Base-by-base conservation (phyloP, 2,329 filamentous ascomycete species). In the Thelonectria discophora region DNA sequence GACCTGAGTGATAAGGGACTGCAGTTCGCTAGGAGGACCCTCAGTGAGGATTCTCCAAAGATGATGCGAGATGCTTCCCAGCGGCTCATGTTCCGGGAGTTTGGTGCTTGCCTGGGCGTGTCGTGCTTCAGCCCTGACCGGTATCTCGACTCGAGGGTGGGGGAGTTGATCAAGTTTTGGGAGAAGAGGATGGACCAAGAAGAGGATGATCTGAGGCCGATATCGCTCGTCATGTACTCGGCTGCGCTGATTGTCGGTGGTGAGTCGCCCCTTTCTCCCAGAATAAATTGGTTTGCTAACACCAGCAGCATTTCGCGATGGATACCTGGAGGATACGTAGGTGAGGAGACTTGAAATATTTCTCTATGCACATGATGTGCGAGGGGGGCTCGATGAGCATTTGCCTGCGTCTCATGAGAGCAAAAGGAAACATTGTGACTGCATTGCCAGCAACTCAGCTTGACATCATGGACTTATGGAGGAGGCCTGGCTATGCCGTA, bases 151-250 rank as follows among this genome's bases (percentile, higher is more conserved):
- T 53, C 34, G 3, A 66, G 65, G n/a, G 66, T 75, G 5, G 68
- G 71, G 11, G 65, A 51, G 1, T 55, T 80, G 17, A 42, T 79
- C 10, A 58, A 69, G 11, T 76, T 77, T 34, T 79, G 77, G 78
- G 70, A 75, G 20, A 65, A 67, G 15, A 65, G 74, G 18, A 71
- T 78, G 1, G 74, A 78, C 13, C 70, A 78, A 5, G 64, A 69
- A 17, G 64, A 63, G 1, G 73, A 74, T 20, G 82, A 84, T 47
- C 67, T 87, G 64, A 74, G 77, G 46, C 84, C 84, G 0, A 87
- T 87, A 42, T 86, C 83, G 5, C 72, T 78, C 20, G 83, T 83
- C 40, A 87, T 87, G 84, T 86, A 85, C 74, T 82, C 84, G 13
- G 77, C 84, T 5, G 84, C 84, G 34, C 65, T 87, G 65, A 78